Conservation (phyloP, 2,329 filamentous ascomycete genomes). For the Phaeosphaeria sp. region DNA sequence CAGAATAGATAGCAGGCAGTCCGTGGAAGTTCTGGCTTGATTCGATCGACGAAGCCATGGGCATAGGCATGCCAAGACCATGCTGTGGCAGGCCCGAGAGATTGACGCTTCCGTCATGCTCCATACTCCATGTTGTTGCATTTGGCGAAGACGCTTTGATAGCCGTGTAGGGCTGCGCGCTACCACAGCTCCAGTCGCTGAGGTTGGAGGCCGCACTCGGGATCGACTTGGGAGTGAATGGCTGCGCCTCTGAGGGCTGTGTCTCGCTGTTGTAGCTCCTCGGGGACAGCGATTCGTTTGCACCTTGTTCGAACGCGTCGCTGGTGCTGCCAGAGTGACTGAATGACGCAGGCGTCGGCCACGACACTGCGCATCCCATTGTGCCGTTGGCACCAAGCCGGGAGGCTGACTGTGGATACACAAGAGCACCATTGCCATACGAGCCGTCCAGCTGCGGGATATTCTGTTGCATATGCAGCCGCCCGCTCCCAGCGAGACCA, state of each 20-base stretch:
- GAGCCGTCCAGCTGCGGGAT: not conserved
- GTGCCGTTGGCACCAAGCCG: not conserved
- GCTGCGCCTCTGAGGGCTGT: conserved; percentile 1
- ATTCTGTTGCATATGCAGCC: not conserved
- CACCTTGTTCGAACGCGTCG: conserved; percentile 14
- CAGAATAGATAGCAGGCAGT: not conserved
- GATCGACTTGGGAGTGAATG: conserved; percentile 13
- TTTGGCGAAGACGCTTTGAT: conserved; percentile 8
- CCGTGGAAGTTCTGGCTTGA: not conserved
- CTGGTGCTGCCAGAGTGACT: conserved; percentile 9
- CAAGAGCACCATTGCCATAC: not conserved
- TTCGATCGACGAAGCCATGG: not conserved
- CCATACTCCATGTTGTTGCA: not conserved
- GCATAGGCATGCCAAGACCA: not conserved
- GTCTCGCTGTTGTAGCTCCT: conserved; percentile 28
- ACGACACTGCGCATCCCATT: not conserved
- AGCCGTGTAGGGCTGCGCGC: not conserved
- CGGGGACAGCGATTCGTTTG: conserved; percentile 24
- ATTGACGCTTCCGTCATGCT: not conserved
- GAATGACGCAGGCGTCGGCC: not conserved
- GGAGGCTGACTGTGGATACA: not conserved
- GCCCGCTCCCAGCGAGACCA: conserved; percentile 7
- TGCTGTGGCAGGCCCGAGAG: conserved; percentile 2
- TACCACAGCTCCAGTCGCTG: conserved; percentile 7
- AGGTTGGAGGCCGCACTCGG: conserved; percentile 8